phyloP scores from a whole-genome alignment of 2,329 filamentous ascomycete species.

The Cordyceps cicadae region DNA sequence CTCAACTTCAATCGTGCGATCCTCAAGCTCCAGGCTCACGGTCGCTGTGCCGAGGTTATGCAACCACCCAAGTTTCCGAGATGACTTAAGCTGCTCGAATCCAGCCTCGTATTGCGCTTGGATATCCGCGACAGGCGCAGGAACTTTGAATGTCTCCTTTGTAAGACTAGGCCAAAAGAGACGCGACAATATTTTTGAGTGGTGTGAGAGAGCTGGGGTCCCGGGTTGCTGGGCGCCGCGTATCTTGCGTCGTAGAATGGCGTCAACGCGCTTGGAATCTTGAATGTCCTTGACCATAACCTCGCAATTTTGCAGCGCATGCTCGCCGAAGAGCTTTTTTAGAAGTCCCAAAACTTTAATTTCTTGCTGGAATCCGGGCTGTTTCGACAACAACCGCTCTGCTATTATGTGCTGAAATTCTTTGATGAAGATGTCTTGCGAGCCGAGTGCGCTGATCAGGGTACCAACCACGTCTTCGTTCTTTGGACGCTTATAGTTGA shows the following conservation, averaged over 20 bases:
- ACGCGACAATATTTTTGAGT: constrained; percentile 80
- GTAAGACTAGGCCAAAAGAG: constrained; percentile 87
- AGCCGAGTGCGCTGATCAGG: constrained; percentile 78
- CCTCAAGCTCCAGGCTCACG: constrained; percentile 74
- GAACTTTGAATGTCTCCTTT: constrained; percentile 59
- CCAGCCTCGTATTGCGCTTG: constrained; percentile 65
- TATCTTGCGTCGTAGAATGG: constrained; percentile 47
- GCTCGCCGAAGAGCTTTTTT: constrained; percentile 81
- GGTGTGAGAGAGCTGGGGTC: constrained; percentile 37
- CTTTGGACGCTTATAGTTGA: constrained; percentile 83
- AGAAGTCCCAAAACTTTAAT: constrained; percentile 76
- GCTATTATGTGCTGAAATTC: constrained; percentile 88
- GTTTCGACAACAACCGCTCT: constrained; percentile 63
- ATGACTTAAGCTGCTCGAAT: constrained; percentile 73
- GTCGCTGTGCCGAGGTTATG: constrained; percentile 71
- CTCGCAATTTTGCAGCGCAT: constrained; percentile 81
- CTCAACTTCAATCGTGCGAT: constrained; percentile 64
- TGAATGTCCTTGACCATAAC: constrained; percentile 94
- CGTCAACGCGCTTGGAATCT: constrained; percentile 70
- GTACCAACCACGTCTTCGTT: constrained; percentile 88
- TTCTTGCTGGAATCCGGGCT: constrained; percentile 66
- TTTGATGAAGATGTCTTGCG: constrained; percentile 85
- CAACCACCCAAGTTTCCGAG: constrained; percentile 82
- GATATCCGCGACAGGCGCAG: constrained; percentile 46
- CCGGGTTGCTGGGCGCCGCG: constrained; percentile 12